phyloP scores from a whole-genome alignment of 1,284 basidiomycete genomes.

The Inonotus obliquus region DNA sequence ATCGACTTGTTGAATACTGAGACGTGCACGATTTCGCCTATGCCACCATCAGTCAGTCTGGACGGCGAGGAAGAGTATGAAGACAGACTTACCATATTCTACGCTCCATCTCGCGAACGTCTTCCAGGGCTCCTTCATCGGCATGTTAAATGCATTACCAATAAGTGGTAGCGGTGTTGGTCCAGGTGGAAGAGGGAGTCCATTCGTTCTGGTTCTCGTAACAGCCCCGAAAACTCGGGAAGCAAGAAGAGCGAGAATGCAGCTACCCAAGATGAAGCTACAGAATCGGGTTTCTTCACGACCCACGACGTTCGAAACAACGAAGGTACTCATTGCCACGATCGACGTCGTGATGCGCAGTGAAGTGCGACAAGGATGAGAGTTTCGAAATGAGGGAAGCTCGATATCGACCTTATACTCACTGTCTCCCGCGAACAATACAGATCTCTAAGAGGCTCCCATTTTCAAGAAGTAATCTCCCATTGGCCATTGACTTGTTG shows the following conservation, averaged over 20 bases:
- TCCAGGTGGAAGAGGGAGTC: conserved; percentile 40
- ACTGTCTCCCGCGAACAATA: too few species aligned
- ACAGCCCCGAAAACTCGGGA: not conserved
- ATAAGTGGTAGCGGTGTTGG: conserved; percentile 47
- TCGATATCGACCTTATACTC: too few species aligned
- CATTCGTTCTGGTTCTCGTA: not conserved
- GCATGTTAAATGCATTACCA: conserved; percentile 52
- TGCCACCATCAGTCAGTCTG: not conserved
- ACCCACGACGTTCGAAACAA: not conserved
- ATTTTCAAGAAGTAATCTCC: too few species aligned
- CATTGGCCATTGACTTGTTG: too few species aligned
- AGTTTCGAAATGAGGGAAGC: too few species aligned
- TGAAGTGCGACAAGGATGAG: too few species aligned
- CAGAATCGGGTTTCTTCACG: too few species aligned
- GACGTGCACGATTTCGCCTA: conserved; percentile 31
- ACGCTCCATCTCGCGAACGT: conserved; percentile 50
- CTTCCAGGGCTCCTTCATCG: conserved; percentile 46
- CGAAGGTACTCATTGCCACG: not conserved
- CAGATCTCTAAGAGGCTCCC: too few species aligned
- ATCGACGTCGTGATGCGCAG: not conserved
- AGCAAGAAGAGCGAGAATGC: not conserved
- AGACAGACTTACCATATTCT: conserved; percentile 17
- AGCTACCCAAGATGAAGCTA: not conserved
- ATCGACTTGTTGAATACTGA: conserved; percentile 30
- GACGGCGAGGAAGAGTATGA: too few species aligned